phyloP scores from a whole-genome alignment of 2,329 filamentous ascomycete genomes.

The Fusarium sp. region DNA sequence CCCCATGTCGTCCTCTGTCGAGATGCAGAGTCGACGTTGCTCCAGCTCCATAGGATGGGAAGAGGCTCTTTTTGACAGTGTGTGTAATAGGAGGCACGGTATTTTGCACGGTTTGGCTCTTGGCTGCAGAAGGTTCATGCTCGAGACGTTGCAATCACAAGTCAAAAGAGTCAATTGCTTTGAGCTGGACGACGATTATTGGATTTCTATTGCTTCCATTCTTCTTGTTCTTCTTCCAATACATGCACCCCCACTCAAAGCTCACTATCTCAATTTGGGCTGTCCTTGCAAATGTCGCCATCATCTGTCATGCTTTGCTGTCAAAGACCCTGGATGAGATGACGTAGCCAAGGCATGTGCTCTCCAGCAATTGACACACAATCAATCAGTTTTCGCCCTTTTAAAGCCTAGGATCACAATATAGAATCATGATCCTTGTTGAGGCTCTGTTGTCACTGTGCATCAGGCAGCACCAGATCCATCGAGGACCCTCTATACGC shows the following conservation, averaged over 20 bases:
- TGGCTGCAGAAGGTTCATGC: not conserved
- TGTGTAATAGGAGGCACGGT: conserved; percentile 12
- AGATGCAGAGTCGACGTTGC: conserved; percentile 23
- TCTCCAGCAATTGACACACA: not conserved
- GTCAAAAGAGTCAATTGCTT: not conserved
- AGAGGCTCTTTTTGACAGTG: conserved; percentile 34
- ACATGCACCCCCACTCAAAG: not conserved
- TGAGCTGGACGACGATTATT: not conserved
- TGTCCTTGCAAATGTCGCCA: not conserved
- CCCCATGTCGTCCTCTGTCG: conserved; percentile 20
- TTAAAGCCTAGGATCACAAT: not conserved
- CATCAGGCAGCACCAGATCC: not conserved
- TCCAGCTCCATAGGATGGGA: conserved; percentile 5
- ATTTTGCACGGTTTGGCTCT: conserved; percentile 19
- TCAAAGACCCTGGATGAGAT: conserved; percentile 1
- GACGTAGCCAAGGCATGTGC: conserved; percentile 1
- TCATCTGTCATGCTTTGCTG: not conserved
- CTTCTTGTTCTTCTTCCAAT: not conserved
- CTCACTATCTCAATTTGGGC: not conserved
- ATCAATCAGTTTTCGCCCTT: not conserved
- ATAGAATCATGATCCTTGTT: not conserved
- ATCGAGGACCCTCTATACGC: conserved; percentile 16
- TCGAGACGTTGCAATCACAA: not conserved
- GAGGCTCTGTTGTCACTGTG: not conserved
- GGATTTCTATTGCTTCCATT: not conserved